Conservation (phyloP, 306 rosid species). For the Pachyrhizus erosus region DNA sequence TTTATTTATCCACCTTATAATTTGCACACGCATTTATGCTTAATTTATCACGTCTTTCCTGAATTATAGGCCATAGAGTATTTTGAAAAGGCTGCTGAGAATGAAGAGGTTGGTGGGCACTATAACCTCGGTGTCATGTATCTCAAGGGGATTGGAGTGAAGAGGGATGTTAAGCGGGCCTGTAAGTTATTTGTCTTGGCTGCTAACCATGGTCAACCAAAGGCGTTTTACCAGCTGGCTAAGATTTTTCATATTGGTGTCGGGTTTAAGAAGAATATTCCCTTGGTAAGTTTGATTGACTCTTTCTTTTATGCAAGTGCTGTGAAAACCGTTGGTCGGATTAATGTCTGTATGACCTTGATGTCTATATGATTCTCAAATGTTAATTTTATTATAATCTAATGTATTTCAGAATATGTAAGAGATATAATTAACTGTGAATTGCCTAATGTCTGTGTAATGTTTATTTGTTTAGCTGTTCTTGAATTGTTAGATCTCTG, state of each 20-base stretch:
- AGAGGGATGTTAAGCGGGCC: slow-evolving; percentile 82
- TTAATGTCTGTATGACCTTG: neutral
- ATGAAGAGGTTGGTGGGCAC: slow-evolving; percentile 83
- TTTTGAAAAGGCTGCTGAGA: slow-evolving; percentile 90
- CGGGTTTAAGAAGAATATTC: slow-evolving; percentile 84
- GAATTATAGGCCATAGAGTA: slow-evolving; percentile 83
- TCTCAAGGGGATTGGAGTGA: slow-evolving; percentile 97
- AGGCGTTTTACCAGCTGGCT: slow-evolving; percentile 98
- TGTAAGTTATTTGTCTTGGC: slow-evolving; percentile 71
- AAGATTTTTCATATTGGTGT: slow-evolving; percentile 97
- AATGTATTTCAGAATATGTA: neutral
- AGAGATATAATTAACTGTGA: slow-evolving; percentile 11
- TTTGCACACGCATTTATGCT: neutral
- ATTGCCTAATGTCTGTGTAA: neutral
- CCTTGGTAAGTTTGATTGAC: slow-evolving; percentile 61
- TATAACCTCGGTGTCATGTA: slow-evolving; percentile 94
- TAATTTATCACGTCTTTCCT: slow-evolving; percentile 17
- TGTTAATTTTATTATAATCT: slow-evolving; percentile 5
- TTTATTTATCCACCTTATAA: neutral
- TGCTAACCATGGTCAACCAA: slow-evolving; percentile 94
- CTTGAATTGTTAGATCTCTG: neutral
- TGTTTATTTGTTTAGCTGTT: slow-evolving; percentile 1
- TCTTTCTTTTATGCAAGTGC: slow-evolving; percentile 28
- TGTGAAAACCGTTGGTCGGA: neutral
- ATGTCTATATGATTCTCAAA: neutral